phyloP scores from a whole-genome alignment of 495 filamentous ascomycete genomes.

The Saxophila tyrrhenica region DNA sequence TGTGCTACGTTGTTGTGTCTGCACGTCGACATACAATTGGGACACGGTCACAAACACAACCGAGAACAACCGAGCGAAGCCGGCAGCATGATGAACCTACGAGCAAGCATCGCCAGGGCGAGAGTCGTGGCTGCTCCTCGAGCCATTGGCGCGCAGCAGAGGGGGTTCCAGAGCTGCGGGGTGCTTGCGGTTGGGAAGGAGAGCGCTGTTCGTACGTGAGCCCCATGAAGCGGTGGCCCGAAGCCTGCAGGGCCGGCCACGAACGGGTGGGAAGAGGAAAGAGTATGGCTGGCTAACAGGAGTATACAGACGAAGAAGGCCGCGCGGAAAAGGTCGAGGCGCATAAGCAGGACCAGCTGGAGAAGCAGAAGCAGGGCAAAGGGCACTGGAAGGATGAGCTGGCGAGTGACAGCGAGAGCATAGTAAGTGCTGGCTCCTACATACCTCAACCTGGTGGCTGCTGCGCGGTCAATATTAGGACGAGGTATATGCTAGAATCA shows the following conservation, averaged over 20 bases:
- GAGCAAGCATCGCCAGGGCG: constrained; percentile 2
- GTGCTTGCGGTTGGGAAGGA: constrained; percentile 24
- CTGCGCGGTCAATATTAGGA: too few relatives aligned
- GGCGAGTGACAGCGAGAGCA: constrained; percentile 69
- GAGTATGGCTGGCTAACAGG: too few relatives aligned
- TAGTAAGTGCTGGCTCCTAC: constrained; percentile 45
- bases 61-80: too few relatives aligned
- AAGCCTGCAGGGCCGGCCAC: too few relatives aligned
- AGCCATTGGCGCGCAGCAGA: constrained; percentile 8
- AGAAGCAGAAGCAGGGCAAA: constrained; percentile 61
- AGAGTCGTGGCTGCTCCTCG: neutral
- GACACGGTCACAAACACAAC: too few relatives aligned
- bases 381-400: constrained; percentile 72
- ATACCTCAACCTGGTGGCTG: too few relatives aligned
- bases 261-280: too few relatives aligned
- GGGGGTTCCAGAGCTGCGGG: constrained; percentile 14
- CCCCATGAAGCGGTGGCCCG: too few relatives aligned
- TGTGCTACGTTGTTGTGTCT: too few relatives aligned
- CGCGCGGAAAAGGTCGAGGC: constrained; percentile 43
- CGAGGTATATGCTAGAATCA: too few relatives aligned
- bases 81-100: neutral
- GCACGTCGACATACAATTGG: too few relatives aligned
- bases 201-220: constrained; percentile 21
- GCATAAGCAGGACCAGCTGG: constrained; percentile 61
- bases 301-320: constrained; percentile 25